phyloP scores from a whole-genome alignment of 352 stramenopile species.

The Pythium biforme region DNA sequence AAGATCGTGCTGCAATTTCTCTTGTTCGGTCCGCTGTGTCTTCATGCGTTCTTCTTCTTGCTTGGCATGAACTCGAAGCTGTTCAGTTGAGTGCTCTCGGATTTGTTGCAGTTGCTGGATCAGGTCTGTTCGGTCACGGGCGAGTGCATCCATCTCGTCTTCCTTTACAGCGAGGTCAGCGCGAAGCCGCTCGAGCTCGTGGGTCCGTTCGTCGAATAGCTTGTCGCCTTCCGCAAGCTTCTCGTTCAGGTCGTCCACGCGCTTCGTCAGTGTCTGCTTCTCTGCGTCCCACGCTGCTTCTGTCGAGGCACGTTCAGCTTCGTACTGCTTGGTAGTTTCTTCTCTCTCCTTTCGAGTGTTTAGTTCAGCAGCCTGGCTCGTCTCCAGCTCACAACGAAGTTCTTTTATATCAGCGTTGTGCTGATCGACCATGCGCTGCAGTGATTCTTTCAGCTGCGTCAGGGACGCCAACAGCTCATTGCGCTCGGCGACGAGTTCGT shows the following conservation, averaged over 20 bases:
- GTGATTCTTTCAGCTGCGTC: no score
- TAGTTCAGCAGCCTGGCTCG: not conserved
- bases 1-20: conserved; percentile 30
- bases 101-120: conserved; percentile 16
- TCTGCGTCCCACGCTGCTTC: not conserved
- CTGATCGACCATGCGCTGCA: not conserved
- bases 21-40: conserved; percentile 32
- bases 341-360: not conserved
- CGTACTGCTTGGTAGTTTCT: not conserved
- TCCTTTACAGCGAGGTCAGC: not conserved
- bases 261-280: not conserved
- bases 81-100: conserved; percentile 10
- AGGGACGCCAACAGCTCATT: no score
- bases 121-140: not conserved
- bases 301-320: not conserved
- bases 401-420: not conserved
- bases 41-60: conserved; percentile 27
- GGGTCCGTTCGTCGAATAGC: not conserved
- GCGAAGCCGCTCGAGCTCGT: not conserved
- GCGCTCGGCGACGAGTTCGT: no score
- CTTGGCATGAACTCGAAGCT: conserved; percentile 11
- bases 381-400: not conserved
- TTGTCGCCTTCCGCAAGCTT: not conserved
- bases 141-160: not conserved
- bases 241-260: not conserved